Base-by-base conservation (phyloP, 768 basidiomycete species). In the Plicaturopsis crispa region DNA sequence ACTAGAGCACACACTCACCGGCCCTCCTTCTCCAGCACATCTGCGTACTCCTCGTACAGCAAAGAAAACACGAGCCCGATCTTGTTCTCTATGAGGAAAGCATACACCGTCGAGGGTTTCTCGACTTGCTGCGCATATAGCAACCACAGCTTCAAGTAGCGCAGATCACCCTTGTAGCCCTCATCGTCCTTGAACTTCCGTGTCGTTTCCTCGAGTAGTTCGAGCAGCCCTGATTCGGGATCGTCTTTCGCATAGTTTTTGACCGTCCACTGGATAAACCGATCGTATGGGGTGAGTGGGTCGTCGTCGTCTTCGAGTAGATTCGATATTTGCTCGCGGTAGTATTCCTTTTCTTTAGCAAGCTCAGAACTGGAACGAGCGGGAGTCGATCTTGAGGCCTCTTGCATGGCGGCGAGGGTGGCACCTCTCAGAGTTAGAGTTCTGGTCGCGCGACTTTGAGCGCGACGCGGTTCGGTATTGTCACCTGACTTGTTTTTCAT, bases 111-210 rank as follows among this genome's bases (percentile, higher is more conserved):
- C 21, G 72, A 68, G 3, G 81, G 67, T 49, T 76, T 73, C 49
- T 91, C 83, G 38, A 89, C 75, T 51, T 84, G 74, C 38, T 76
- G 76, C 7, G 92, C 84, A 56, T 94, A 92, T 35, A 84, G 69
- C 16, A 81, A 74, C 96, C 96, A 99, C 14, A 97, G 59, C 55
- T 90, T 88, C 35, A 97, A 69, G 61, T 97, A 96, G 30, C 94
- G 75, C 36, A 90, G 62, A 65, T 98, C 93, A 36, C 78, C 79
- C 56, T 78, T 83, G 60, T 96, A 98, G 11, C 78, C 61, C n/a
- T 73, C 66, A 55, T 98, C 94, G 19, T 76, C 70, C 46, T 82
- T 77, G 59, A 97, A 96, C 39, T 76, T 75, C 21, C 76, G 62
- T 2, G 91, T 91, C 1, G 84, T 80, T 50, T 89, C 80, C 49